Conservation (phyloP, 805 yeast species). For the Priceomyces haplophilus region DNA sequence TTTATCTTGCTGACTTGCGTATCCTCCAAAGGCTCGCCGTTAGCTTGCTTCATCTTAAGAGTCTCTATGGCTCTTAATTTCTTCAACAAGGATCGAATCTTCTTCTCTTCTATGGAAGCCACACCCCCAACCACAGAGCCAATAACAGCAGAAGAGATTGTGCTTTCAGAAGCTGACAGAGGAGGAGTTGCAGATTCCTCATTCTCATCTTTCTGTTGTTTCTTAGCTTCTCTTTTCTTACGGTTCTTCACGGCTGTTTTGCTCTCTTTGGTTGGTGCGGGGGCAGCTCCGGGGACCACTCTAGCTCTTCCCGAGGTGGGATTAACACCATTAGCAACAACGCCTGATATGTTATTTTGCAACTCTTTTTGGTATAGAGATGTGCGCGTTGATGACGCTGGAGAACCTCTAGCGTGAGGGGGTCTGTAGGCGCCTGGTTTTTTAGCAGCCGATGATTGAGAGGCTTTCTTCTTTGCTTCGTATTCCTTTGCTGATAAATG, state of each 20-base stretch:
- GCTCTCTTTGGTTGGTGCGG: constrained; percentile 44
- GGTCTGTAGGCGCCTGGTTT: constrained; percentile 95
- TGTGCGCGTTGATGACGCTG: constrained; percentile 36
- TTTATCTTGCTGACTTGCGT: constrained; percentile 88
- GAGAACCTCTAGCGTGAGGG: constrained; percentile 77
- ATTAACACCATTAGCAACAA: constrained; percentile 21
- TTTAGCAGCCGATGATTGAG: constrained; percentile 30
- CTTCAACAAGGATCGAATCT: constrained; percentile 84
- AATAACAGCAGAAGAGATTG: constrained; percentile 11
- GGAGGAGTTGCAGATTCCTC: constrained; percentile 12
- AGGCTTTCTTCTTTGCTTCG: constrained; percentile 39
- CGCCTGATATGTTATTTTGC: constrained; percentile 22
- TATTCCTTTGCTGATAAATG: constrained; percentile 69
- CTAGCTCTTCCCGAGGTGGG: constrained; percentile 29
- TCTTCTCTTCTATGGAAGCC: constrained; percentile 81
- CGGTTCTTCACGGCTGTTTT: constrained; percentile 70
- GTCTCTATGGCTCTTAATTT: constrained; percentile 94
- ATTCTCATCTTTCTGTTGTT: constrained; percentile 16
- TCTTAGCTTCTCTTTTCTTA: constrained; percentile 69
- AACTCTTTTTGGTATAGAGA: constrained; percentile 60
- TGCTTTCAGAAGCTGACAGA: constrained; percentile 6
- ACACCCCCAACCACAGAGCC: constrained; percentile 59
- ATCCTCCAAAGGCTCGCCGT: constrained; percentile 83
- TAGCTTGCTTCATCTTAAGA: constrained; percentile 78
- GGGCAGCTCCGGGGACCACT: constrained; percentile 58